Conservation (phyloP, 768 basidiomycete genomes). For the Coprinellus micaceus region DNA sequence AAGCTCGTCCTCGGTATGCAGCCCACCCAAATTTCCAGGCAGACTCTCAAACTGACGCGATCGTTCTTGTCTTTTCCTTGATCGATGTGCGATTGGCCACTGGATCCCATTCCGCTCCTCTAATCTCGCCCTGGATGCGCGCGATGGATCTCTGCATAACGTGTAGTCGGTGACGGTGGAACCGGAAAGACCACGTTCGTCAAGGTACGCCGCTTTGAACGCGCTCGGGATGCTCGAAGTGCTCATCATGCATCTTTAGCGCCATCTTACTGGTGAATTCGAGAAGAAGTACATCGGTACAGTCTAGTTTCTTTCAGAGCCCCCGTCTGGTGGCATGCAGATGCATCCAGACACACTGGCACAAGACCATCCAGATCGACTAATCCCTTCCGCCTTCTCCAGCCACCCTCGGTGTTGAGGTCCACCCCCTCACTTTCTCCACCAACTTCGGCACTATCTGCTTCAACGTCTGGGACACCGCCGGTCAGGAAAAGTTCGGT, state of each 20-base stretch:
- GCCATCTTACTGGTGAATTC: conserved; percentile 99
- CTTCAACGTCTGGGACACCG: conserved; percentile 99
- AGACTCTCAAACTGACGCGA: conserved; percentile 22
- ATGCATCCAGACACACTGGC: not conserved
- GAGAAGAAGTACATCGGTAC: conserved; percentile 99
- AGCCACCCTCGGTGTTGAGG: conserved; percentile 99
- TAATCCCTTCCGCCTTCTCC: conserved; percentile 18
- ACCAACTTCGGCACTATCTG: conserved; percentile 99
- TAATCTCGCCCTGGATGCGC: conserved; percentile 17
- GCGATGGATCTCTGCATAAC: conserved; percentile 8
- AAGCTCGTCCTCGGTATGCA: conserved; percentile 95
- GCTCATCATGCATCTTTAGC: conserved; percentile 57
- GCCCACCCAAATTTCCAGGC: conserved; percentile 13
- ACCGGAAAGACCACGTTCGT: conserved; percentile 99
- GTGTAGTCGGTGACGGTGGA: conserved; percentile 88
- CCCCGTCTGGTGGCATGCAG: conserved; percentile 8
- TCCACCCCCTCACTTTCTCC: conserved; percentile 91
- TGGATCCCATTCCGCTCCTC: conserved; percentile 19
- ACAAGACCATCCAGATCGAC: conserved; percentile 3
- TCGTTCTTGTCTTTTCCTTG: conserved; percentile 32
- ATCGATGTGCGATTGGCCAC: conserved; percentile 49
- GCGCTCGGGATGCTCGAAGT: conserved; percentile 13
- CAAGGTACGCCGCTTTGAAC: conserved; percentile 56
- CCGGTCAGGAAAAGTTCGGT: conserved; percentile 99
- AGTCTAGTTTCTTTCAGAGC: conserved; percentile 24